Base-by-base conservation (phyloP, 305 asterid genomes). In the Rubia tinctorum region DNA sequence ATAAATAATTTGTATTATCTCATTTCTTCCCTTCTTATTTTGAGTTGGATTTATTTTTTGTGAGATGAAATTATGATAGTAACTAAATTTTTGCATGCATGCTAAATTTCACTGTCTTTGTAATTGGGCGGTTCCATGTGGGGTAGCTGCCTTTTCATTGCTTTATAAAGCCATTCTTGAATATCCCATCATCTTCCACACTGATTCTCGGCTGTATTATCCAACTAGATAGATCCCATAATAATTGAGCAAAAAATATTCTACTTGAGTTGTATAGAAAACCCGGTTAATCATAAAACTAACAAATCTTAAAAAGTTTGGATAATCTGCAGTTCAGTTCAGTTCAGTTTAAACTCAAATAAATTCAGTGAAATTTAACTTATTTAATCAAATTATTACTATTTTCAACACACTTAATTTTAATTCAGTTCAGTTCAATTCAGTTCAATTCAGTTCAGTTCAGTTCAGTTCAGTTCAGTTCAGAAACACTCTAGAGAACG, bases 141-240 rank as follows among this genome's bases (percentile, higher is more conserved):
- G 78, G 43, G 43, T 17, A 7, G 68, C 62, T 68, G 74, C 17
- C 78, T 68, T 60, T 60, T 68, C 4, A 30, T 61, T 13, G 47
- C 11, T 44, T 39, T 39, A 51, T 59, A 34, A 13, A 40, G 74
- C 40, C 74, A 70, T 73, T 60, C 74, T 18, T 59, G 77, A 71
- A 71, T 13, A 44, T 71, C 53, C 62, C 34, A n/a, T n/a, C 25
- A 62, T 13, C 22, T 60, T 23, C 45, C n/a, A 44, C 14, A 53
- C 42, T 22, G 18, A 49, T 27, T 73, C 73, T 42, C 5, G 25
- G 12, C 64, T 61, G 62, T 10, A 73, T 42, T 71, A 67, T 66
- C 53, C 71, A 75, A 40, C 9, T 8, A 69, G 45, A 42, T 30
- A 30, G 34, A 68, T 8, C 25, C 18, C 70, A 56, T 68, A 56